Evolutionary conservation across 805 yeast genomes (phyloP).

Genomic region (Ogataea polymorpha): DNA sequence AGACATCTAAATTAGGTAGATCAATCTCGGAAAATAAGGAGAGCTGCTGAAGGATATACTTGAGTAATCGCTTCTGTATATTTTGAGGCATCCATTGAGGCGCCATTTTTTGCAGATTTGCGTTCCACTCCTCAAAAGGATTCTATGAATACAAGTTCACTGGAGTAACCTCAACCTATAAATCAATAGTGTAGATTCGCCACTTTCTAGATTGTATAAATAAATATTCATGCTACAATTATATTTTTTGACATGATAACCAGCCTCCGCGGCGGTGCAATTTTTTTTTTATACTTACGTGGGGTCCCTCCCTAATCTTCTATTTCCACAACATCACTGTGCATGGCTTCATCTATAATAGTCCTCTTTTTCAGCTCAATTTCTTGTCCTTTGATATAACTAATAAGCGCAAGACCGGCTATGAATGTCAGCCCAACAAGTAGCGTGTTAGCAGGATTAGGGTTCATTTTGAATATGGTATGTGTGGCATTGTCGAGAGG

Average conservation of each 20-base stretch:
- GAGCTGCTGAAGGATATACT: slow-evolving; percentile 77
- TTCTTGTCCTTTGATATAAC: slow-evolving; percentile 42
- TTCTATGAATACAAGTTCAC: no score
- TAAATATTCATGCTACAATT: neutral
- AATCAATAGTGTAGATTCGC: neutral
- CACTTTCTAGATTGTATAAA: slow-evolving; percentile 3
- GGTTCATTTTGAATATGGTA: slow-evolving; percentile 63
- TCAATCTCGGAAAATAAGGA: slow-evolving; percentile 75
- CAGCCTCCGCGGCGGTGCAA: slow-evolving; percentile 13
- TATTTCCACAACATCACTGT: slow-evolving; percentile 46
- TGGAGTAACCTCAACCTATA: no score
- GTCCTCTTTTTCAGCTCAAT: slow-evolving; percentile 44
- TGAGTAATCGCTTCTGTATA: slow-evolving; percentile 75
- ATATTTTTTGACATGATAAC: slow-evolving; percentile 15
- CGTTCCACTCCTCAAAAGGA: neutral
- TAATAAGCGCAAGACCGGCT: slow-evolving; percentile 45
- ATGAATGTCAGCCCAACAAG: slow-evolving; percentile 54
- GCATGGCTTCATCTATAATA: slow-evolving; percentile 62
- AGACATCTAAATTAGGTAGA: slow-evolving; percentile 75
- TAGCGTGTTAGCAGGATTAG: slow-evolving; percentile 67
- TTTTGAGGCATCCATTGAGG: slow-evolving; percentile 78
- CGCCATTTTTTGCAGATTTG: slow-evolving; percentile 18
- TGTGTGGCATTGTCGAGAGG: slow-evolving; percentile 71
- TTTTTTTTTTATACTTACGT: neutral
- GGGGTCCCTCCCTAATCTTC: slow-evolving; percentile 29